Evolutionary conservation across 1,284 basidiomycete genomes (phyloP).

Genomic region (Gymnopus androsaceus): DNA sequence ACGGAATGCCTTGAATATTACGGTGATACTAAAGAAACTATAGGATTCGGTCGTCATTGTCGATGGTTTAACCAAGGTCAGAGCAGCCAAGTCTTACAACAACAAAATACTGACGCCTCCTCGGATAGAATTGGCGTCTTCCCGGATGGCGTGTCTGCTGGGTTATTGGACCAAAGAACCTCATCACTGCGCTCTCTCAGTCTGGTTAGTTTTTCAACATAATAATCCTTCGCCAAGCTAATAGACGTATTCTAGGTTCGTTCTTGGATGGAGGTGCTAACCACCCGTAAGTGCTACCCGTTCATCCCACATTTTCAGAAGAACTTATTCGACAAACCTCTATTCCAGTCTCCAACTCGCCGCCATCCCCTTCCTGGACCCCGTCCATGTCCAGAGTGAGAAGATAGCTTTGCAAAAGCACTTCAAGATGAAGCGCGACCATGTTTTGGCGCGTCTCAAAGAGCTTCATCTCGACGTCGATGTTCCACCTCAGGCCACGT

Average conservation of each 20-base stretch:
- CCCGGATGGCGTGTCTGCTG: slow-evolving; percentile 95
- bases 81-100: background rate
- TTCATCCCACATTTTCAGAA: background rate
- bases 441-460: slow-evolving; percentile 82
- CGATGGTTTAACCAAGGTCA: slow-evolving; percentile 89
- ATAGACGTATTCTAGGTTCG: slow-evolving; percentile 47
- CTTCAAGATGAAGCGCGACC: slow-evolving; percentile 90
- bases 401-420: slow-evolving; percentile 83
- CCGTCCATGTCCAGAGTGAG: slow-evolving; percentile 67
- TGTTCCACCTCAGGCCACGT: slow-evolving; percentile 76
- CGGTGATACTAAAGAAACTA: background rate
- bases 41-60: slow-evolving; percentile 83
- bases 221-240: background rate
- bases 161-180: slow-evolving; percentile 92
- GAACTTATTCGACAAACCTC: background rate
- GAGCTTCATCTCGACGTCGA: slow-evolving; percentile 77
- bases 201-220: slow-evolving; percentile 47
- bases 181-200: slow-evolving; percentile 85
- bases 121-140: slow-evolving; percentile 77
- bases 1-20: background rate
- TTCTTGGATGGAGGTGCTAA: slow-evolving; percentile 90
- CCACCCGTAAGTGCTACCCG: slow-evolving; percentile 66
- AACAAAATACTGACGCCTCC: background rate
- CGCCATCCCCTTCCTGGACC: slow-evolving; percentile 80
- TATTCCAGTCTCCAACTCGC: slow-evolving; percentile 75